A percentile compares a stretch with the other conserved stretches of the same genome.
These are phyloP conservation scores for Rhododendron kiyosumense DNA, from an alignment of 148 eudicot species.

Conservation along the genomic window DNA sequence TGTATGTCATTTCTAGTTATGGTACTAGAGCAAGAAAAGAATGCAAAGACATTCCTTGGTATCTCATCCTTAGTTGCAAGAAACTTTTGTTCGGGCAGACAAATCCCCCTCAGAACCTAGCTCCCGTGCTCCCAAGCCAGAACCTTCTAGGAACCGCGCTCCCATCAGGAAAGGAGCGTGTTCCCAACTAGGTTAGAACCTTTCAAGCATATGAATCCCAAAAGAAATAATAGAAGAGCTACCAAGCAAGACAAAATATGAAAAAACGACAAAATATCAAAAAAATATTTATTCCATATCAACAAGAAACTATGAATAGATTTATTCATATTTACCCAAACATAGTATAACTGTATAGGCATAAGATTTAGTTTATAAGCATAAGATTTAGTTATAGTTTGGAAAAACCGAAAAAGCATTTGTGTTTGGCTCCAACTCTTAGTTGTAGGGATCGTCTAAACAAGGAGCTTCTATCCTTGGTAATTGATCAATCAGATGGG, in stretches of 20 bases:
- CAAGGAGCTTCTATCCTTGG: background rate
- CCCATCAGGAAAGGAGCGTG: background rate
- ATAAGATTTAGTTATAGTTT: background rate
- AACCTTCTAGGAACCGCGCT: background rate
- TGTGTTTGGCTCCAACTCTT: background rate
- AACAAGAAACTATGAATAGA: background rate
- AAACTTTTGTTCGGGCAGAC: background rate
- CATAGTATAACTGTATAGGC: background rate
- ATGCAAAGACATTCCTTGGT: background rate
- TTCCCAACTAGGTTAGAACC: background rate
- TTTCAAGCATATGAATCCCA: background rate
- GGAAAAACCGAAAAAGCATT: background rate
- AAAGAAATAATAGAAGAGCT: background rate
- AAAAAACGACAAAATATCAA: too few relatives aligned
- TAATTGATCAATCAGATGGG: background rate
- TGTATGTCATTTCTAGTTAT: background rate
- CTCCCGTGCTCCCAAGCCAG: background rate
- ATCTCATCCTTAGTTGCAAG: background rate
- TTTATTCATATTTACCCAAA: background rate
- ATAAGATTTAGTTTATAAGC: background rate
- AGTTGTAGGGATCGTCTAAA: background rate
- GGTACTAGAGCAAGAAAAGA: background rate
- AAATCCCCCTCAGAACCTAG: background rate
- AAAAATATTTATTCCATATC: background rate
- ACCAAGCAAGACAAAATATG: background rate